phyloP scores from a whole-genome alignment of 148 eudicot genomes.

The Spergularia marina region DNA sequence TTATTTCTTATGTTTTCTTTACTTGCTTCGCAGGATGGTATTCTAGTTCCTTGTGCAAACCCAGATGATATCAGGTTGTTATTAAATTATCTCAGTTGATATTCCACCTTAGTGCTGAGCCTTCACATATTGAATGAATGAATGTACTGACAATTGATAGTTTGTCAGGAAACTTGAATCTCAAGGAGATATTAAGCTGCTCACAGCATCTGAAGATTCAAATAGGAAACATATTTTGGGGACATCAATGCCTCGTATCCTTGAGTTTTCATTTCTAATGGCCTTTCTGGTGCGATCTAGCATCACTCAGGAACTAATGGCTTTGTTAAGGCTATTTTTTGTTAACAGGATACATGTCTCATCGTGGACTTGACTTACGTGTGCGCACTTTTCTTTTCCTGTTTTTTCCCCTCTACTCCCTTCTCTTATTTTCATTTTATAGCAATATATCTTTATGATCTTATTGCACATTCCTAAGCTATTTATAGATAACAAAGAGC shows the following conservation, averaged over 20 bases:
- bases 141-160: slow-evolving; percentile 15
- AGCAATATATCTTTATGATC: slow-evolving; percentile 2
- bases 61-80: slow-evolving; percentile 50
- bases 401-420: background rate
- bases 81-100: background rate
- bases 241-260: slow-evolving; percentile 77
- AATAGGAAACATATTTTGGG: slow-evolving; percentile 63
- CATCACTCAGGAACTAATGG: background rate
- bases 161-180: slow-evolving; percentile 62
- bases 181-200: slow-evolving; percentile 62
- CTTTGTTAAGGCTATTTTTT: slow-evolving; percentile 2
- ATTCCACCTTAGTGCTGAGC: background rate
- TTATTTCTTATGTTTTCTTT: slow-evolving; percentile 19
- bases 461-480: slow-evolving; percentile 48
- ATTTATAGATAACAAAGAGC: slow-evolving; percentile 65
- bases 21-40: slow-evolving; percentile 42
- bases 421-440: background rate
- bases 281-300: background rate
- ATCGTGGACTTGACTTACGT: background rate
- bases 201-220: slow-evolving; percentile 69
- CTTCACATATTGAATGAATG: background rate
- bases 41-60: slow-evolving; percentile 32
- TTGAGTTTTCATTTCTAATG: slow-evolving; percentile 19
- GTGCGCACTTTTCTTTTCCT: background rate
- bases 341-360: background rate